Base-by-base conservation (phyloP, 139 green algal genomes). In the Chlorella sorokiniana region DNA sequence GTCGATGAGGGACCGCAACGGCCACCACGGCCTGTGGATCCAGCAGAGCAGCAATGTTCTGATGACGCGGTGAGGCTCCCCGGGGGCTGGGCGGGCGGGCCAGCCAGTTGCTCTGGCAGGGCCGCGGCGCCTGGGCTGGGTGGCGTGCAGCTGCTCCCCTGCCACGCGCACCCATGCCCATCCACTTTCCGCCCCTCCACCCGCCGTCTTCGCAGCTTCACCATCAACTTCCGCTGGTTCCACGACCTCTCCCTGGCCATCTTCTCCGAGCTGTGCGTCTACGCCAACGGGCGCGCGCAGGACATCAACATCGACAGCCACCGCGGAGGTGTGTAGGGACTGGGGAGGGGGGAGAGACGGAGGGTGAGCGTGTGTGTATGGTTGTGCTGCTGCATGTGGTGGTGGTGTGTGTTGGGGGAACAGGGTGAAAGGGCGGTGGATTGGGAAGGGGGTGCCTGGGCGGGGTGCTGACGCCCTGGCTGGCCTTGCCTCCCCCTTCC, bases 301-400 rank as follows among this genome's bases (percentile, higher is more conserved):
- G 73, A 79, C 73, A 14, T 79, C 37, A 79, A 68, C 73, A 79
- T 79, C 9, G 73, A 69, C 54, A 69, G 37, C 37, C 73, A 69
- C 37, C 23, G 73, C 1, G 73, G 73, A 38, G 70, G 70, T 77
- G 42, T 10, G 63, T 10, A 61, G 52, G 52, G 25, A 23, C 3
- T 27, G 52, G 52, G 25, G 52, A 23, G 9, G 9, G 27, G 52
- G 52, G 9, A 23, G 52, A 61, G 52, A 23, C 27, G 52, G 27
- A 23, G 52, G 7, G 6, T 20, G 52, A 16, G 9, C 5, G 9
- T 3, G 7, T 20, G 22, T 61, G 41, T 33, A 25, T 37, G 59
- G 2, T 27, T 33, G 23, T 27, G 25, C 3, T 6, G 59, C 59
- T 65, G 59, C 25, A 33, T n/a, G n/a, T n/a, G n/a, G n/a, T n/a